Evolutionary conservation across 148 eudicot genomes (phyloP), one percentile per base, ranked within the genome.

Genomic region (Polygonum aviculare): DNA sequence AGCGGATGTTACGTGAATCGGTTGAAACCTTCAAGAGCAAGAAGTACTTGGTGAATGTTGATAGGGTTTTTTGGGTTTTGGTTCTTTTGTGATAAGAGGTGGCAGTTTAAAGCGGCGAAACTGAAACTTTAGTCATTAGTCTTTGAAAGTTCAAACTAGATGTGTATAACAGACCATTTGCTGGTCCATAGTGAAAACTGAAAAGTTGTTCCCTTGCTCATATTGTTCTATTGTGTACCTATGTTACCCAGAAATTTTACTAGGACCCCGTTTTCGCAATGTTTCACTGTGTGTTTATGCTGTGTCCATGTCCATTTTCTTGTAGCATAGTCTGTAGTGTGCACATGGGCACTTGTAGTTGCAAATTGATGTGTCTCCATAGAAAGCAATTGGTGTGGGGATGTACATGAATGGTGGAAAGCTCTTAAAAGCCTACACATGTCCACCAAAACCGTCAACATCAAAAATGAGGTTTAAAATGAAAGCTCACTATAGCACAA

Each of bases 1-100:
- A 86, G 74, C 16, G 79, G 2, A 38, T 69, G 6, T 48, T 81
- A 12, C 70, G 63, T 2, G 91, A 83, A 75, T 78, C 89, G 7
- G 50, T 83, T 12, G 83, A 80, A 9, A 90, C 81, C 21, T 52
- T 83, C 12, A 80, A 26, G 31, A 26, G 31, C 31, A n/a, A 55
- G 18, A 12, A 50, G 22, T n/a, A 21, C 69, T 62, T 33, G 31
- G 31, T 55, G 26, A 55, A 5, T 21, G 19, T 7, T 55, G 62
- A 55, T 55, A 8, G 19, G 33, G 9, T 18, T n/a, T 26, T 14
- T 62, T 33, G 16, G 3, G 39, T 62, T 26, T 62, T 62, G 69
- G 14, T 26, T 26, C 36, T 62, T 62, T 62, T 62, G 69, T 33
- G 69, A 62, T 18, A 31, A 26, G 71, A 67, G 71, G 31, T 22